Evolutionary conservation across 257 asterid species (phyloP).

Genomic region (Plantago major): DNA sequence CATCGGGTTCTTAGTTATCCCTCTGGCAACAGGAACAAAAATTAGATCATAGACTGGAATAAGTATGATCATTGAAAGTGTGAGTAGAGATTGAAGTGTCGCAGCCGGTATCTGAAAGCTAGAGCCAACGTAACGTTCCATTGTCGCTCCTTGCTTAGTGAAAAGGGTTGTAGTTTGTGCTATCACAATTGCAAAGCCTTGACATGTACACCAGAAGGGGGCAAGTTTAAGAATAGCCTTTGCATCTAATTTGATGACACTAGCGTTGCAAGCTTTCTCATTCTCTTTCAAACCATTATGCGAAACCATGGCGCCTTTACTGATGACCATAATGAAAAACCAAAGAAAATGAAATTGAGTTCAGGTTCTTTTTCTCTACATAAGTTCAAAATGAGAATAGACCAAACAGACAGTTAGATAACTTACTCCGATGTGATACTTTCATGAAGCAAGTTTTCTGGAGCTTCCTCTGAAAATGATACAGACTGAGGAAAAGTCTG

Average conservation of each 20-base stretch:
- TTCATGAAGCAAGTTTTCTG: not conserved
- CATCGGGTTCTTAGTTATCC: not conserved
- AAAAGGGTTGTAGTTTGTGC: constrained; percentile 11
- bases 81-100: constrained; percentile 10
- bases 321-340: no score
- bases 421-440: not conserved
- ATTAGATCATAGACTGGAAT: constrained; percentile 13
- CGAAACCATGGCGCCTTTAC: constrained; percentile 4
- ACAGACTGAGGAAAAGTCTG: not conserved
- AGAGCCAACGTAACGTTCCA: constrained; percentile 9
- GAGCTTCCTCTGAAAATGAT: constrained; percentile 4
- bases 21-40: not conserved
- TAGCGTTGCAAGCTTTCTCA: constrained; percentile 1
- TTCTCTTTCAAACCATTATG: not conserved
- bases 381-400: no score
- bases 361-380: no score
- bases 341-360: not conserved
- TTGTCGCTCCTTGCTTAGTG: constrained; percentile 21
- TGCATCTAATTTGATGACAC: constrained; percentile 16
- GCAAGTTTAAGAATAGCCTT: constrained; percentile 14
- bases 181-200: constrained; percentile 4
- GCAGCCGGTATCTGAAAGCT: constrained; percentile 16
- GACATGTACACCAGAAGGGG: constrained; percentile 17
- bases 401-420: not conserved
- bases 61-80: not conserved